Evolutionary conservation across 2,329 filamentous ascomycete genomes (phyloP), one percentile per base, ranked within the genome.

Genomic region (Talaromyces rugulosus): DNA sequence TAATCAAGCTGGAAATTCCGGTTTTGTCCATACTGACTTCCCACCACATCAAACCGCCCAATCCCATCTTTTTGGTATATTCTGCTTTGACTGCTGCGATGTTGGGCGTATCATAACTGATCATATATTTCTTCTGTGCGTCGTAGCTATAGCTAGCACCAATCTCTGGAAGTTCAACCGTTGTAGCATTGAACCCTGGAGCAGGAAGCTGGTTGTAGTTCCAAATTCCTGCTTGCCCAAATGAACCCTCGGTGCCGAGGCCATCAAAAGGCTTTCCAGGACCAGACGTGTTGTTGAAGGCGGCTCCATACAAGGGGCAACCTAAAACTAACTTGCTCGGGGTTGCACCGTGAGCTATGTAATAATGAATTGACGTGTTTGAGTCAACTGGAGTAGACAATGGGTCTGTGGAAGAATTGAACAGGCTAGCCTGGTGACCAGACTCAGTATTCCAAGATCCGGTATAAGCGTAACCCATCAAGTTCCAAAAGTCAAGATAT

Each of bases 1-100:
- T 36, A 27, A 62, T 62, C 40, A 59, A 23, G 33, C 60, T 59
- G 12, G 36, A 34, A 30, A 27, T 54, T 5, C 52, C 60, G 28
- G 28, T 54, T 28, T 58, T 52, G 50, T 96, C 92, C 0, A 85
- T 88, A 68, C 88, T 92, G 69, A 86, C 90, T 78, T 96, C 92
- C 89, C 89, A 93, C 91, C 91, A 96, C 91, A 96, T 96, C 34
- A 83, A 89, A 14, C 92, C 92, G 5, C 91, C 92, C 0, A 96
- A 81, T 0, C 83, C 79, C 33, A 82, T 78, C 18, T 62, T n/a
- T 36, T 47, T 9, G 27, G 84, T 72, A 70, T 82, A 84, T 70
- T 96, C 83, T 71, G 85, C 95, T 11, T 84, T 77, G 1, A 75
- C 23, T 3, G 36, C 51, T 34, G 56, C 60, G 30, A 91, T 85